Evolutionary conservation across 164 flowering plant genomes (phyloP).

Genomic region (Aristolochia californica): DNA sequence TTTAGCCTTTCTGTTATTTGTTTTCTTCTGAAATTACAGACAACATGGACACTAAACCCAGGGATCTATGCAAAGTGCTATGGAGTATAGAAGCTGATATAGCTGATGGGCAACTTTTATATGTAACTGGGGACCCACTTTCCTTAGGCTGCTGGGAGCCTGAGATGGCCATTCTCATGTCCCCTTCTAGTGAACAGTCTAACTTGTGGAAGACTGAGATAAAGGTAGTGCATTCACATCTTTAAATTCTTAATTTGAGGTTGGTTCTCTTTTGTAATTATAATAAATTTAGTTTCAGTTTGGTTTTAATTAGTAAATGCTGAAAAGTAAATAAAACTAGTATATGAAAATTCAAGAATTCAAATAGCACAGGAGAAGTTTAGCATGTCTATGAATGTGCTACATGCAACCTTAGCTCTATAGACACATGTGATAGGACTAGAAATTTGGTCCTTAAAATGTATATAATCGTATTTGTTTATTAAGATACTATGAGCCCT

Average conservation of each 20-base stretch:
- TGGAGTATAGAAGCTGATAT: conserved; percentile 60
- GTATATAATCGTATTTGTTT: background rate
- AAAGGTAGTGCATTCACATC: conserved; percentile 27
- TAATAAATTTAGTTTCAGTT: background rate
- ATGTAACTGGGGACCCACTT: conserved; percentile 45
- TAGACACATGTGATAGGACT: background rate
- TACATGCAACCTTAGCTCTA: background rate
- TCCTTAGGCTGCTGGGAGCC: conserved; percentile 58
- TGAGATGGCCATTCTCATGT: conserved; percentile 48
- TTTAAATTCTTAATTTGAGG: background rate
- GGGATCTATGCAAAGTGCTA: conserved; percentile 32
- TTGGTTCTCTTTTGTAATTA: background rate
- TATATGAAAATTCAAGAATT: background rate
- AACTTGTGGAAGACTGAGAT: conserved; percentile 56
- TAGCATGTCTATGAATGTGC: background rate
- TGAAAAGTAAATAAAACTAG: background rate
- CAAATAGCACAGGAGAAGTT: background rate
- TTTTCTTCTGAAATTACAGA: conserved; percentile 17
- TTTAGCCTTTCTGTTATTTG: background rate
- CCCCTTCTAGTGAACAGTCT: conserved; percentile 31
- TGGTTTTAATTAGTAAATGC: background rate
- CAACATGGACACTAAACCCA: conserved; percentile 10
- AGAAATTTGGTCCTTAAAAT: background rate
- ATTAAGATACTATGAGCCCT: background rate
- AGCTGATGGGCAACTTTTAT: conserved; percentile 42